Evolutionary conservation across 23 red algal species (phyloP).

Genomic region (Gracilaria caudata): DNA sequence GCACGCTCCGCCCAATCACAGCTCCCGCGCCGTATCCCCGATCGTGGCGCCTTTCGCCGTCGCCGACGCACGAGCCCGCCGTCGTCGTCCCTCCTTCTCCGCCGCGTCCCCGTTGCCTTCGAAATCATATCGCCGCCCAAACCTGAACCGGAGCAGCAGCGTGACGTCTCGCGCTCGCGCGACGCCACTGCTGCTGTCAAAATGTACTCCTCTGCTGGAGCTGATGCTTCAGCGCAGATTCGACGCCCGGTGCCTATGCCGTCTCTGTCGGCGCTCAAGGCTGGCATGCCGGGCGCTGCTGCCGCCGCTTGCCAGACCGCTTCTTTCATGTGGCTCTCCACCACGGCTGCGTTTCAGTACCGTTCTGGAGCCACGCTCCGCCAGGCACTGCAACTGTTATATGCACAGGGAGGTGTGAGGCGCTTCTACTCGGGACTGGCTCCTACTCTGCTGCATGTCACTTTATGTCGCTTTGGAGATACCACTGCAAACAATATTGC

Average conservation of each 20-base stretch:
- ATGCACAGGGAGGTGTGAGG: conserved; percentile 53
- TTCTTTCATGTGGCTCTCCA: conserved; percentile 65
- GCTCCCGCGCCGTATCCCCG: not conserved
- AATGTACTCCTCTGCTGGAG: conserved; percentile 14
- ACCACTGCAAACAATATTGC: conserved; percentile 56
- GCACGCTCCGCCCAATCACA: not conserved
- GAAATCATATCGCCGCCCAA: not conserved
- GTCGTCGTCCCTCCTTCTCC: not conserved
- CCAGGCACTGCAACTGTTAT: conserved; percentile 42
- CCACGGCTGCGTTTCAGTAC: conserved; percentile 70
- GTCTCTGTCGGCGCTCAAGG: conserved; percentile 47
- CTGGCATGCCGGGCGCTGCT: conserved; percentile 60
- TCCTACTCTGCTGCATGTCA: conserved; percentile 50
- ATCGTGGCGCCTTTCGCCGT: not conserved
- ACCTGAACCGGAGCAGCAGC: not conserved
- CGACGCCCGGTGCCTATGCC: conserved; percentile 3
- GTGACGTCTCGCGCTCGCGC: not conserved
- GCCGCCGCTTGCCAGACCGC: conserved; percentile 51
- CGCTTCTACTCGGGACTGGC: conserved; percentile 65
- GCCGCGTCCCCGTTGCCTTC: not conserved
- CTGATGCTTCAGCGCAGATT: not conserved
- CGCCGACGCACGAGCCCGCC: not conserved
- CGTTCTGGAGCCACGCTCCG: conserved; percentile 27
- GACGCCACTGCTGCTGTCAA: conserved; percentile 13
- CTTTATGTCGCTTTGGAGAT: conserved; percentile 65